Evolutionary conservation across 2,329 filamentous ascomycete species (phyloP).

Genomic region (Ophiostoma populinum): DNA sequence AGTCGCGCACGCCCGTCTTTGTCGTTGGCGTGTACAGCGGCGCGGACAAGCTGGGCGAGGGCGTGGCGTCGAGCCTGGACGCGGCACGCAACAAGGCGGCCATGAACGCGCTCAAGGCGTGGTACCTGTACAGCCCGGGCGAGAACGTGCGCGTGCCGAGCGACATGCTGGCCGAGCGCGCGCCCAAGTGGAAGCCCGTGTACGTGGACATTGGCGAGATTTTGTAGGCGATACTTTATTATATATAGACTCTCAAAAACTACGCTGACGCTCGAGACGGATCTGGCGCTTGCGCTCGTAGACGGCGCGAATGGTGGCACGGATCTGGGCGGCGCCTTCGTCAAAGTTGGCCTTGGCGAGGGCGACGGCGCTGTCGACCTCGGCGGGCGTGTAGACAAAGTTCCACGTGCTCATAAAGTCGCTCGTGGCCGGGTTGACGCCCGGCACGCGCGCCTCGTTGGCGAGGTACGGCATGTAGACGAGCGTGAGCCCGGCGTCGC

Average conservation of each 20-base stretch:
- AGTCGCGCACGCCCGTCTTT: conserved; percentile 73
- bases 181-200: conserved; percentile 46
- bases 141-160: conserved; percentile 48
- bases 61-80: conserved; percentile 59
- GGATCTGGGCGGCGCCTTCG: conserved; percentile 65
- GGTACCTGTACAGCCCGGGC: conserved; percentile 87
- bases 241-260: not conserved
- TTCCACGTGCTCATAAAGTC: conserved; percentile 97
- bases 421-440: conserved; percentile 64
- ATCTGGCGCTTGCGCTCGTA: conserved; percentile 76
- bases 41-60: conserved; percentile 80
- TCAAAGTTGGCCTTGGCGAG: conserved; percentile 76
- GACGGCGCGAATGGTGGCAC: conserved; percentile 64
- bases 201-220: conserved; percentile 58
- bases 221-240: conserved; percentile 22
- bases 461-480: conserved; percentile 80
- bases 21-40: conserved; percentile 91
- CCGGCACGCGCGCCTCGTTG: conserved; percentile 54
- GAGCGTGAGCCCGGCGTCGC: conserved; percentile 71
- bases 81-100: conserved; percentile 64
- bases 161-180: conserved; percentile 45
- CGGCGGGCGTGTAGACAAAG: conserved; percentile 82
- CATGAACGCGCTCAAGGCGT: conserved; percentile 73
- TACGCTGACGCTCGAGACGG: conserved; percentile 45
- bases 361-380: conserved; percentile 70